Evolutionary conservation across 257 asterid species (phyloP).

Genomic region (Paulownia fortunei): DNA sequence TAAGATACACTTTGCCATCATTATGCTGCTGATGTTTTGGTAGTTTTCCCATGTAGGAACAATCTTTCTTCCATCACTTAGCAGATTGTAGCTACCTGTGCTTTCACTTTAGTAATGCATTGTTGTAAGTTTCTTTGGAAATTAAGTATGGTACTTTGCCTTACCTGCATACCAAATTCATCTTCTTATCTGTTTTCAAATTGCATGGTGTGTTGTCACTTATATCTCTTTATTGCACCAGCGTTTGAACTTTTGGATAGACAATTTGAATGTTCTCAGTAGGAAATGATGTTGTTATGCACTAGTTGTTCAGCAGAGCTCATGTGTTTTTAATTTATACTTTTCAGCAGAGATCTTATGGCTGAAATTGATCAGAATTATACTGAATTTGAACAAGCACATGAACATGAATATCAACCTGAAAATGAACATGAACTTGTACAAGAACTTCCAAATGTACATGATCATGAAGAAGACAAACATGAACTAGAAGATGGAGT

Average conservation of each 20-base stretch:
- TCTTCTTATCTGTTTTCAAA: not conserved
- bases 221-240: not conserved
- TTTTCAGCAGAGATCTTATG: constrained; percentile 28
- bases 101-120: not conserved
- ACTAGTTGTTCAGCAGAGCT: not conserved
- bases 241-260: not conserved
- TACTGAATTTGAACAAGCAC: constrained; percentile 30
- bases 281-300: not conserved
- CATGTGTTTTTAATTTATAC: constrained; percentile 6
- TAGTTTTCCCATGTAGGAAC: not conserved
- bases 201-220: not conserved
- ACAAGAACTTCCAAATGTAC: constrained; percentile 19
- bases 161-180: not conserved
- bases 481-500: constrained; percentile 33
- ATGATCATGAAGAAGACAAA: constrained; percentile 1
- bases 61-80: not conserved
- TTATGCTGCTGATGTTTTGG: not conserved
- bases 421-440: constrained; percentile 19
- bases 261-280: not conserved
- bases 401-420: constrained; percentile 34
- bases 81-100: not conserved
- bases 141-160: not conserved
- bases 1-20: not conserved
- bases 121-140: not conserved
- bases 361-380: constrained; percentile 37